Percentiles rank a stretch among this genome's conserved stretches.
Evolutionary conservation across 2,329 filamentous ascomycete species (phyloP).

Genomic region (Chaetomium sp.): DNA sequence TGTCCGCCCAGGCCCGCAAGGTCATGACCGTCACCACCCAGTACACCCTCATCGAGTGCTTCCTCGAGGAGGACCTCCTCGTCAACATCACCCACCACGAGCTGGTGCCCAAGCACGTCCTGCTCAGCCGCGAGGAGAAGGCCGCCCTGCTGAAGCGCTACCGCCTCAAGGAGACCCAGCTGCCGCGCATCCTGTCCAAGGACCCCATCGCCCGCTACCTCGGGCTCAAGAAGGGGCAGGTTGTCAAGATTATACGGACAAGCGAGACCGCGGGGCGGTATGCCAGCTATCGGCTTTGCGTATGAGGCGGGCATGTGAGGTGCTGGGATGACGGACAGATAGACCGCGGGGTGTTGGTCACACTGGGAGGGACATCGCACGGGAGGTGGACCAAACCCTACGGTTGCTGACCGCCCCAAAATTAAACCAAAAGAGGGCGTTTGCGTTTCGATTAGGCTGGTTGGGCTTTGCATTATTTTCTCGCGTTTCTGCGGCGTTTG

Average conservation of each 20-base stretch:
- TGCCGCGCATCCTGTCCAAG: slow-evolving; percentile 86
- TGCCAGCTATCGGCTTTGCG: slow-evolving; percentile 82
- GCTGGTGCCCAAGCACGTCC: slow-evolving; percentile 88
- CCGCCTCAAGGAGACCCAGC: slow-evolving; percentile 93
- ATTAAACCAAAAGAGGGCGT: slow-evolving; percentile 7
- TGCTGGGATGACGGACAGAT: not conserved
- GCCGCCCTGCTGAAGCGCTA: slow-evolving; percentile 81
- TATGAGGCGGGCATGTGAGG: slow-evolving; percentile 44
- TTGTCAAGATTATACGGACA: slow-evolving; percentile 97
- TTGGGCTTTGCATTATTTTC: not conserved
- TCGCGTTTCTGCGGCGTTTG: slow-evolving; percentile 4
- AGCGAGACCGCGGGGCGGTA: slow-evolving; percentile 95
- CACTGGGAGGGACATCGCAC: not conserved
- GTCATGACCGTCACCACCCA: slow-evolving; percentile 76
- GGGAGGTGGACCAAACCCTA: not conserved
- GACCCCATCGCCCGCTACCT: slow-evolving; percentile 93
- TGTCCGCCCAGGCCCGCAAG: slow-evolving; percentile 86
- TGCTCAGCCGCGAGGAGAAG: slow-evolving; percentile 91
- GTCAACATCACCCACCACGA: slow-evolving; percentile 99
- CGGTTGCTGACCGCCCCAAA: not conserved
- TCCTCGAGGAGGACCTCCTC: slow-evolving; percentile 91
- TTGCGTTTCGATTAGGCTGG: slow-evolving; percentile 6
- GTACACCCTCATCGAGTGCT: slow-evolving; percentile 84
- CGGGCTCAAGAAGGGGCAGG: slow-evolving; percentile 85
- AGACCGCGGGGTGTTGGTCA: not conserved